A percentile compares a stretch with the other conserved stretches of the same genome.
Conservation (phyloP, 2,329 filamentous ascomycete genomes). For the Aspergillus piperis region DNA sequence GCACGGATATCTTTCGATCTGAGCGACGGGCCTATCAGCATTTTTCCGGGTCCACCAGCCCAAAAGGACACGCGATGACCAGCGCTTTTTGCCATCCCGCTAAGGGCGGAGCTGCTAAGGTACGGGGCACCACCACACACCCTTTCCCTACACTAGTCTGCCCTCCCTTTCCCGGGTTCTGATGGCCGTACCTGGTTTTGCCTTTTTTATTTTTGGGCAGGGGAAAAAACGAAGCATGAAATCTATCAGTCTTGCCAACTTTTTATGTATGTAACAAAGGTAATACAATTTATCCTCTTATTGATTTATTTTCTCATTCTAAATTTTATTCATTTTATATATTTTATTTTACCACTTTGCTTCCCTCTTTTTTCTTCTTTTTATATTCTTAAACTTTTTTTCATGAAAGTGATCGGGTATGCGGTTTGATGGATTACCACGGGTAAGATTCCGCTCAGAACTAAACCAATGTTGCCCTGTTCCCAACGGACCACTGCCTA, state of each 20-base stretch:
- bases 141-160: background rate
- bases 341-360: no score
- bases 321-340: no score
- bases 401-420: no score
- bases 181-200: conserved; percentile 9
- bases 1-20: conserved; percentile 21
- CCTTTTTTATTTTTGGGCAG: background rate
- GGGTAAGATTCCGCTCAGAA: background rate
- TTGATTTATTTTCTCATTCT: no score
- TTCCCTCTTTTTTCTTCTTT: no score
- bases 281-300: no score
- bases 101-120: background rate
- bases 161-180: no score
- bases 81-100: conserved; percentile 18
- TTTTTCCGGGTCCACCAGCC: conserved; percentile 20
- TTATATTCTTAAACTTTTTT: no score
- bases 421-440: no score
- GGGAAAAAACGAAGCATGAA: background rate
- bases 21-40: conserved; percentile 13
- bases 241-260: no score
- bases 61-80: conserved; percentile 23
- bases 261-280: no score
- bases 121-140: background rate
- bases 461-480: background rate
- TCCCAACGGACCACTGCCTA: background rate